Percentiles rank a stretch among this genome's conserved stretches.
Conservation (phyloP, 768 basidiomycete species). For the Pisolithus sp. region DNA sequence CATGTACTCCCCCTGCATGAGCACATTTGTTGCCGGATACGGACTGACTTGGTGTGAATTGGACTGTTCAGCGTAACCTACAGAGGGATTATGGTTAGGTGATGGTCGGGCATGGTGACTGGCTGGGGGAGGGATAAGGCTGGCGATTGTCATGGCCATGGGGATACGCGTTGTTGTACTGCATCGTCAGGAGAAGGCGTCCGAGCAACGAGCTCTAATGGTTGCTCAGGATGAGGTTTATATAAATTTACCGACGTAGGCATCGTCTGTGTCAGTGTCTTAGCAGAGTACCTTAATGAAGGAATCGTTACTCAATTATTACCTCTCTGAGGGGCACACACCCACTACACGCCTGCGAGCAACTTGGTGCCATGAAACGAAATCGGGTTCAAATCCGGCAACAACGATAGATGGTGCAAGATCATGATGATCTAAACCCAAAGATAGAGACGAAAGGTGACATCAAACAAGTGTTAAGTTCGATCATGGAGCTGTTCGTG, state of each 20-base stretch:
- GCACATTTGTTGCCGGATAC: conserved; percentile 20
- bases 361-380: conserved; percentile 25
- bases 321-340: conserved; percentile 26
- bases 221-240: conserved; percentile 14
- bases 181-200: conserved; percentile 15
- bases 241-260: conserved; percentile 29
- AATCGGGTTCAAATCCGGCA: conserved; percentile 10
- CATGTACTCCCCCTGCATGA: conserved; percentile 18
- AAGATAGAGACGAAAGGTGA: conserved; percentile 20
- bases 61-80: conserved; percentile 20
- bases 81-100: conserved; percentile 14
- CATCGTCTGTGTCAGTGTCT: conserved; percentile 31
- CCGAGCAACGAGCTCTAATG: conserved; percentile 6
- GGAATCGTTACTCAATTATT: conserved; percentile 33
- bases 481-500: conserved; percentile 29
- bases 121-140: conserved; percentile 4
- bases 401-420: conserved; percentile 21
- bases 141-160: conserved; percentile 13
- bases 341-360: conserved; percentile 25
- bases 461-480: conserved; percentile 17
- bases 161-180: conserved; percentile 21
- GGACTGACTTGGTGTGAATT: conserved; percentile 17
- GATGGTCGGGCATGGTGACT: conserved; percentile 9
- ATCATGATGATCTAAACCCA: conserved; percentile 13
- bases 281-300: conserved; percentile 35